phyloP scores from a whole-genome alignment of 441 rosid species.

The Melastoma candidum region DNA sequence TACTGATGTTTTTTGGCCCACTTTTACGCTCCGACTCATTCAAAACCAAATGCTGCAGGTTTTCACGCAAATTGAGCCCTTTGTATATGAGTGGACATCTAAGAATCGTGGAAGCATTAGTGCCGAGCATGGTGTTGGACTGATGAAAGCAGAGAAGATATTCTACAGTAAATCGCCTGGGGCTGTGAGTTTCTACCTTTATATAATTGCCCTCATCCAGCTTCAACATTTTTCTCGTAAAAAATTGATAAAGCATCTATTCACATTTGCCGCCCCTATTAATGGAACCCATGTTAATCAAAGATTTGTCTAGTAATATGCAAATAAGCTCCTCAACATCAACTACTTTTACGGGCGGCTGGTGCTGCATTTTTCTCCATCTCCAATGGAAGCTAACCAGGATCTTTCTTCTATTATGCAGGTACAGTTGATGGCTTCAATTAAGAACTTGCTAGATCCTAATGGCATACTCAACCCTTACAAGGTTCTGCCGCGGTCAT shows the following conservation, averaged over 20 bases:
- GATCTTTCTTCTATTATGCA: constrained; percentile 11
- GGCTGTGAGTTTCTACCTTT: constrained; percentile 42
- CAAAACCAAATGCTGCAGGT: constrained; percentile 31
- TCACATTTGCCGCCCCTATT: too few species aligned
- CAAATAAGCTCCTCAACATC: too few species aligned
- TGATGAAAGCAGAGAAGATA: constrained; percentile 85
- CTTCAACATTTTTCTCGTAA: too few species aligned
- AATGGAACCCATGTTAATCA: too few species aligned
- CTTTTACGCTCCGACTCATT: background rate
- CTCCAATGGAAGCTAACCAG: too few species aligned
- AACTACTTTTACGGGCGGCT: too few species aligned
- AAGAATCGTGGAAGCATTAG: constrained; percentile 86
- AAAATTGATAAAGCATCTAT: too few species aligned
- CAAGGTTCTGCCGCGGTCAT: constrained; percentile 64
- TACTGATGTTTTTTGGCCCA: background rate
- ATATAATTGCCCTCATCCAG: background rate
- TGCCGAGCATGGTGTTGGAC: constrained; percentile 91
- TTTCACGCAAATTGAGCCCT: constrained; percentile 74
- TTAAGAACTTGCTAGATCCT: constrained; percentile 70
- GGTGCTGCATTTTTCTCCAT: too few species aligned
- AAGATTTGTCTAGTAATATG: too few species aligned
- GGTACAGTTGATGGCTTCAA: constrained; percentile 72
- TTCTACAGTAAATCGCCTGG: constrained; percentile 68
- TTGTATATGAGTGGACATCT: constrained; percentile 90
- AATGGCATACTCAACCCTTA: constrained; percentile 79